Evolutionary conservation across 2,329 filamentous ascomycete genomes (phyloP).

Genomic region (Talaromyces pinophilus): DNA sequence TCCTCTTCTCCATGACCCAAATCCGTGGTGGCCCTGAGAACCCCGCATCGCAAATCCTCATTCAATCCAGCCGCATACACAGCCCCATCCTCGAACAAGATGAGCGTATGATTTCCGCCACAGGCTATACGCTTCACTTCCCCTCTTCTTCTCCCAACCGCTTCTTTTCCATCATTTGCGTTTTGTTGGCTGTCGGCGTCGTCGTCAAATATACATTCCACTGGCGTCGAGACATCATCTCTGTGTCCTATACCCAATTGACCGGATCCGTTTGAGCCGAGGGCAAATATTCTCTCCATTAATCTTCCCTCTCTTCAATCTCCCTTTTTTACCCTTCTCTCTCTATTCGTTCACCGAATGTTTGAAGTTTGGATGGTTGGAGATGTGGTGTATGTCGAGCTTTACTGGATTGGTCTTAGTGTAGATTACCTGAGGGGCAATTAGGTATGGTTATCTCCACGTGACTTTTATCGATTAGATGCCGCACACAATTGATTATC

Average conservation of each 20-base stretch:
- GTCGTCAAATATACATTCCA: constrained; percentile 58
- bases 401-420: neutral
- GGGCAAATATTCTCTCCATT: constrained; percentile 41
- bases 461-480: neutral
- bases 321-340: too few relatives aligned
- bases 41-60: constrained; percentile 48
- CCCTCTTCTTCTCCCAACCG: neutral
- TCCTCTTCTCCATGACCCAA: neutral
- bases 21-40: neutral
- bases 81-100: constrained; percentile 61
- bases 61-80: constrained; percentile 69
- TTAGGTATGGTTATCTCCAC: neutral
- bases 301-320: neutral
- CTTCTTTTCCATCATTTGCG: constrained; percentile 25
- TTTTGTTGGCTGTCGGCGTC: neutral
- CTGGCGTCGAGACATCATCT: constrained; percentile 69
- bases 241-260: constrained; percentile 71
- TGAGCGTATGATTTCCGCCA: constrained; percentile 84
- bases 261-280: constrained; percentile 76
- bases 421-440: neutral
- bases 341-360: neutral
- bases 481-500: neutral
- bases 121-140: constrained; percentile 51
- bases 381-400: neutral
- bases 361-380: neutral